phyloP scores from a whole-genome alignment of 2,329 filamentous ascomycete genomes.

The Ophiostoma triangulosporum region DNA sequence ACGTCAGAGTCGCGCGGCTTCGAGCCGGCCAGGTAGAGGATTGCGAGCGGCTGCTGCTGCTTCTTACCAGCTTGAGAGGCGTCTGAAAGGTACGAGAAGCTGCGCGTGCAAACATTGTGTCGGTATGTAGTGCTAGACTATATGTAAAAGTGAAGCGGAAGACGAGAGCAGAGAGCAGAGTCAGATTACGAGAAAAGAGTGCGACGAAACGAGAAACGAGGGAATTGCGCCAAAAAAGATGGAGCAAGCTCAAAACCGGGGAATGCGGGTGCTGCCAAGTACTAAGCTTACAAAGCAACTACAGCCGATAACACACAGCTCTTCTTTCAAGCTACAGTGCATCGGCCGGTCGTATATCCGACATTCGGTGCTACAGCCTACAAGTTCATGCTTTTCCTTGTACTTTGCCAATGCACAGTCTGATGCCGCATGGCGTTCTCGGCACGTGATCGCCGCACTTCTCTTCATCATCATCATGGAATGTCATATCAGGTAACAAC shows the following conservation, averaged over 20 bases:
- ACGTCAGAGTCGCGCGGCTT: background rate
- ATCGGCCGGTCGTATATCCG: background rate
- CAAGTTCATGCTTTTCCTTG: too few relatives aligned
- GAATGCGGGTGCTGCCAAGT: background rate
- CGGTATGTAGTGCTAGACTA: background rate
- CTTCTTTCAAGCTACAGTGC: too few relatives aligned
- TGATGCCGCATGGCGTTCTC: background rate
- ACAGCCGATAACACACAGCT: background rate
- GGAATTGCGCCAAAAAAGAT: conserved; percentile 2
- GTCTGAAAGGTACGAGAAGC: conserved; percentile 50
- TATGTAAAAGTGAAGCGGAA: background rate
- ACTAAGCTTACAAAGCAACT: background rate
- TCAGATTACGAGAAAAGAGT: background rate
- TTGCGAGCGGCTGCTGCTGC: background rate
- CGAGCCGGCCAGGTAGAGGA: background rate
- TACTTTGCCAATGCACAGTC: background rate
- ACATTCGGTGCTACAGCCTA: too few relatives aligned
- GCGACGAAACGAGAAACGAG: background rate
- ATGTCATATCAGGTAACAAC: too few relatives aligned
- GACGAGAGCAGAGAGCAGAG: background rate
- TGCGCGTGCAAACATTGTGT: conserved; percentile 54
- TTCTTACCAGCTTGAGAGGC: conserved; percentile 50
- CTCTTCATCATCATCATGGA: background rate
- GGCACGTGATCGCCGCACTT: background rate
- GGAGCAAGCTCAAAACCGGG: background rate